Conservation (phyloP, 139 green algal genomes). For the Chlorella vulgaris region DNA sequence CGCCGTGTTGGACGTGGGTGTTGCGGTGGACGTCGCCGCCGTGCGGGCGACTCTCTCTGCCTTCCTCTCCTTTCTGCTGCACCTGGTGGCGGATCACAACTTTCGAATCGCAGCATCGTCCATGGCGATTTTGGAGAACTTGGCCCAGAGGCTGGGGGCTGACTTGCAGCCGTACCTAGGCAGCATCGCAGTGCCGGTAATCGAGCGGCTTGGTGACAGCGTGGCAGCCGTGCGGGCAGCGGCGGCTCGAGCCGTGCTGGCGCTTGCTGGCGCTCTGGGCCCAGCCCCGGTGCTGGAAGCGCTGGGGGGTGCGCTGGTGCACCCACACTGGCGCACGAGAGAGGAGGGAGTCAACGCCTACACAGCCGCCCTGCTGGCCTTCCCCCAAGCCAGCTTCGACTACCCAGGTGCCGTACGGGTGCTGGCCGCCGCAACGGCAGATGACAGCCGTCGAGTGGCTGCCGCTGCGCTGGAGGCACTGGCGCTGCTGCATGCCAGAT, state of each 20-base stretch:
- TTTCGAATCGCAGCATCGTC: slow-evolving; percentile 82
- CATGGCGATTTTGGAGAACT: slow-evolving; percentile 70
- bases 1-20: slow-evolving; percentile 45
- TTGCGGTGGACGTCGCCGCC: slow-evolving; percentile 33
- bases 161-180: slow-evolving; percentile 62
- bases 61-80: slow-evolving; percentile 71
- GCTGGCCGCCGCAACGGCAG: slow-evolving; percentile 31
- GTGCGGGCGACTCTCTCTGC: slow-evolving; percentile 58
- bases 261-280: slow-evolving; percentile 4
- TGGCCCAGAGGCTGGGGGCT: slow-evolving; percentile 58
- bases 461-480: slow-evolving; percentile 64
- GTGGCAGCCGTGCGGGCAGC: neutral
- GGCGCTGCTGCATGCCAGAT: slow-evolving; percentile 44
- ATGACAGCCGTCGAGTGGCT: slow-evolving; percentile 51
- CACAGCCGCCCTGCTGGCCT: slow-evolving; percentile 54
- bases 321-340: slow-evolving; percentile 53
- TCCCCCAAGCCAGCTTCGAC: slow-evolving; percentile 28
- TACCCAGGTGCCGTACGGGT: slow-evolving; percentile 26
- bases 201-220: slow-evolving; percentile 56
- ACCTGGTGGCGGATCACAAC: slow-evolving; percentile 77
- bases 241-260: neutral
- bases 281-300: slow-evolving; percentile 45
- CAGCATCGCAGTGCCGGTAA: slow-evolving; percentile 33
- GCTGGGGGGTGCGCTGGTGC: slow-evolving; percentile 38
- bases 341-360: slow-evolving; percentile 62